phyloP scores from a whole-genome alignment of 1,284 basidiomycete genomes.

The Tremellales sp. region DNA sequence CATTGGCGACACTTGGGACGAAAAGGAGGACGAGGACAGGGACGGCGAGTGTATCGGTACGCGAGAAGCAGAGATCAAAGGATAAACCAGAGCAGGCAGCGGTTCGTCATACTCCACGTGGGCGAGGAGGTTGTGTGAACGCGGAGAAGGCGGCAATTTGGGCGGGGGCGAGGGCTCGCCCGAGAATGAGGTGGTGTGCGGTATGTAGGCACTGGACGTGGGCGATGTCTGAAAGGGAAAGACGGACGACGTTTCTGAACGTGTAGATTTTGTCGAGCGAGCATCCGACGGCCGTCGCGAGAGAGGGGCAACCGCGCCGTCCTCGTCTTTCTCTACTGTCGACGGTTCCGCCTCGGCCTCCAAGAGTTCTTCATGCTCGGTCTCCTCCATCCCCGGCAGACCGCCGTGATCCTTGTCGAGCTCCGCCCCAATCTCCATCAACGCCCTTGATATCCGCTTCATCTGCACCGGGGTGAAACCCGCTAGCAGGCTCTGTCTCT shows the following conservation, averaged over 20 bases:
- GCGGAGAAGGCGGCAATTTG: conserved; percentile 2
- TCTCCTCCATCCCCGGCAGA: conserved; percentile 1
- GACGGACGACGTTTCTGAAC: conserved; percentile 20
- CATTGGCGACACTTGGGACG: conserved; percentile 11
- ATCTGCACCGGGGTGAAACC: conserved; percentile 36
- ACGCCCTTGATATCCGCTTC: conserved; percentile 41
- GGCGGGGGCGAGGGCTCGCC: background rate
- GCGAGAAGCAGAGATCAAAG: conserved; percentile 20
- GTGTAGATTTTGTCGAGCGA: conserved; percentile 8
- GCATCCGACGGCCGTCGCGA: conserved; percentile 1
- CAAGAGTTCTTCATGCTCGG: conserved; percentile 5
- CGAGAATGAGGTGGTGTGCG: background rate
- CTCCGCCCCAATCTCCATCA: conserved; percentile 37
- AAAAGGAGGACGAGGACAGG: conserved; percentile 15
- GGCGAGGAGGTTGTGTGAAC: conserved; percentile 5
- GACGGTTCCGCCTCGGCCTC: conserved; percentile 33
- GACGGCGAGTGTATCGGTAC: conserved; percentile 35
- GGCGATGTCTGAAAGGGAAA: conserved; percentile 32
- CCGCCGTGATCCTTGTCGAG: conserved; percentile 14
- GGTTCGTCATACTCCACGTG: conserved; percentile 4
- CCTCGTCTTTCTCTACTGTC: conserved; percentile 2
- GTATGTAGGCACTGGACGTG: conserved; percentile 19
- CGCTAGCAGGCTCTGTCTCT: conserved; percentile 35
- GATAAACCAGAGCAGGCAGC: background rate
- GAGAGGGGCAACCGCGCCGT: background rate